Conservation (phyloP, 164 flowering plant species). For the Vitis riparia region DNA sequence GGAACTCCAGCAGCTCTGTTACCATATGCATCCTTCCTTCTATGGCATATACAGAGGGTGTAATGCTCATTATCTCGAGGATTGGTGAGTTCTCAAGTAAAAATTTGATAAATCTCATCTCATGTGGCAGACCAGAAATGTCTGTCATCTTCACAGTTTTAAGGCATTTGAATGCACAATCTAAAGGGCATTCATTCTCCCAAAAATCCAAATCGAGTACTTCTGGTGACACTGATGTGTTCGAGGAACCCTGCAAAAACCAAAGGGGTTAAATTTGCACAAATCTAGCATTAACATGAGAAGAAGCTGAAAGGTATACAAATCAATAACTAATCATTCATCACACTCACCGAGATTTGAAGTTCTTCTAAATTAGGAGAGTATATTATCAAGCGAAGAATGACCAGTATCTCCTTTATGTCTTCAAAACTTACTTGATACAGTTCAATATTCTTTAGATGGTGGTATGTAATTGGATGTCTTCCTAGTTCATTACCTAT, state of each 20-base stretch:
- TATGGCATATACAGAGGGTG: conserved; percentile 34
- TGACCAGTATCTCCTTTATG: conserved; percentile 53
- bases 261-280: background rate
- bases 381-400: conserved; percentile 54
- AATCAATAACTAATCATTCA: background rate
- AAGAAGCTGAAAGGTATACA: background rate
- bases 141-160: conserved; percentile 53
- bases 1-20: conserved; percentile 47
- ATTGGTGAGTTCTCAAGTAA: conserved; percentile 56
- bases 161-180: conserved; percentile 39
- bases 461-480: conserved; percentile 30
- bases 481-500: conserved; percentile 44
- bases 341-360: conserved; percentile 50
- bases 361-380: conserved; percentile 61
- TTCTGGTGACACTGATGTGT: conserved; percentile 27
- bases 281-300: background rate
- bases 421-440: conserved; percentile 74
- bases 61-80: conserved; percentile 51
- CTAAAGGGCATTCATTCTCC: conserved; percentile 33
- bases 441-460: conserved; percentile 51
- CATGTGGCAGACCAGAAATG: conserved; percentile 48
- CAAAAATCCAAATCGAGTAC: conserved; percentile 43
- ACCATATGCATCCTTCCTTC: conserved; percentile 49
- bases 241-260: conserved; percentile 37
- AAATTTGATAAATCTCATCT: conserved; percentile 61